phyloP scores from a whole-genome alignment of 106 monocot species.

The Platanthera zijinensis region DNA sequence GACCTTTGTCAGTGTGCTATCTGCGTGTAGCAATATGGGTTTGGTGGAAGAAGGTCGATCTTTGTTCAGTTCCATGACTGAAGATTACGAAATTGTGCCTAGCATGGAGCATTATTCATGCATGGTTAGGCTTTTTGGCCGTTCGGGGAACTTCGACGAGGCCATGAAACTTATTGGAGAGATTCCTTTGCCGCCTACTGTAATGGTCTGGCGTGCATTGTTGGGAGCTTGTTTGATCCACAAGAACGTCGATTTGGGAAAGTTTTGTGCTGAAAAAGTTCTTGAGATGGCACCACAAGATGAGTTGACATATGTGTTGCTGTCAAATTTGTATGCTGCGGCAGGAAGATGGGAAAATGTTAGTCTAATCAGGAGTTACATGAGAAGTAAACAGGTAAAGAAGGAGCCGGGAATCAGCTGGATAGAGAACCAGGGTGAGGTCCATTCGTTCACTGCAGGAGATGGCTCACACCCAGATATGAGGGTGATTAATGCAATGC shows the following conservation, averaged over 20 bases:
- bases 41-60: conserved; percentile 40
- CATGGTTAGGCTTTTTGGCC: conserved; percentile 80
- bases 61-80: conserved; percentile 44
- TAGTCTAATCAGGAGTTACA: conserved; percentile 49
- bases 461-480: conserved; percentile 49
- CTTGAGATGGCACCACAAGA: conserved; percentile 61
- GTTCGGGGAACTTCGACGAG: conserved; percentile 58
- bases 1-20: conserved; percentile 66
- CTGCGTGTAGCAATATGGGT: conserved; percentile 66
- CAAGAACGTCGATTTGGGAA: conserved; percentile 66
- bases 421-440: conserved; percentile 57
- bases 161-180: conserved; percentile 60
- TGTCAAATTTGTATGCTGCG: conserved; percentile 70
- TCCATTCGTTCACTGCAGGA: conserved; percentile 58
- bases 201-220: conserved; percentile 69
- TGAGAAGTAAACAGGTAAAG: conserved; percentile 59
- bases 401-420: conserved; percentile 75
- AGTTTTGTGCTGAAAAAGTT: conserved; percentile 53
- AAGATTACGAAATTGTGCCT: conserved; percentile 48
- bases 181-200: conserved; percentile 45
- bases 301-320: conserved; percentile 55
- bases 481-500: conserved; percentile 60
- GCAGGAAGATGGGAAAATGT: conserved; percentile 52
- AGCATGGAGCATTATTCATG: conserved; percentile 84
- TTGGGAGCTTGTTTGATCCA: conserved; percentile 71